A percentile compares a stretch with the other conserved stretches of the same genome.
Evolutionary conservation across 2,329 filamentous ascomycete species (phyloP).

Genomic region (Xenosphaeropsis pyriputrescens): DNA sequence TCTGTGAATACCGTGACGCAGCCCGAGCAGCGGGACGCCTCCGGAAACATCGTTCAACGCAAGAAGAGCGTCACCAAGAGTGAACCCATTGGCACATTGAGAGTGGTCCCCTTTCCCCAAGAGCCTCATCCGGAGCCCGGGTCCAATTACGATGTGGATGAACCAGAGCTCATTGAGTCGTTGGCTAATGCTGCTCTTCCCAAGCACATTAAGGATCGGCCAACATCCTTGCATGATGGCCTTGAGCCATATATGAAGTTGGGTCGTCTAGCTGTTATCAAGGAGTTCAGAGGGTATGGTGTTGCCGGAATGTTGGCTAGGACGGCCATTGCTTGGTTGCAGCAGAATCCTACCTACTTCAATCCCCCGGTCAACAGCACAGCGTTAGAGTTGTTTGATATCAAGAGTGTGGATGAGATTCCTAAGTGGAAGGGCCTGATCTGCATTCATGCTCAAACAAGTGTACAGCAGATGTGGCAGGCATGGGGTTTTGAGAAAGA

Average conservation of each 20-base stretch:
- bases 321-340: constrained; percentile 53
- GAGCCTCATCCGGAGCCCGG: constrained; percentile 41
- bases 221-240: constrained; percentile 39
- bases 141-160: constrained; percentile 7
- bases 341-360: constrained; percentile 40
- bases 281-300: constrained; percentile 47
- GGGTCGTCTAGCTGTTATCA: constrained; percentile 59
- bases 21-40: constrained; percentile 27
- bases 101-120: constrained; percentile 73
- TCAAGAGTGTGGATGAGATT: constrained; percentile 23
- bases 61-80: constrained; percentile 26
- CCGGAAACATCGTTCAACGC: constrained; percentile 24
- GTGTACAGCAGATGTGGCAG: constrained; percentile 49
- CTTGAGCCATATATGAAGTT: constrained; percentile 71
- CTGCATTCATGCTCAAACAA: constrained; percentile 65
- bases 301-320: constrained; percentile 53
- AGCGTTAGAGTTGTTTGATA: constrained; percentile 28
- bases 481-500: constrained; percentile 63
- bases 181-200: constrained; percentile 5
- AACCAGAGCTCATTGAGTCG: neutral
- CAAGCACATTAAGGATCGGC: constrained; percentile 9
- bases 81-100: constrained; percentile 58
- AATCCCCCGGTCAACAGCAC: constrained; percentile 25
- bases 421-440: constrained; percentile 60
- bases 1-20: constrained; percentile 34